These are phyloP conservation scores for Mycena leptocephala DNA, from an alignment of 768 basidiomycete species.

Conservation along the genomic window DNA sequence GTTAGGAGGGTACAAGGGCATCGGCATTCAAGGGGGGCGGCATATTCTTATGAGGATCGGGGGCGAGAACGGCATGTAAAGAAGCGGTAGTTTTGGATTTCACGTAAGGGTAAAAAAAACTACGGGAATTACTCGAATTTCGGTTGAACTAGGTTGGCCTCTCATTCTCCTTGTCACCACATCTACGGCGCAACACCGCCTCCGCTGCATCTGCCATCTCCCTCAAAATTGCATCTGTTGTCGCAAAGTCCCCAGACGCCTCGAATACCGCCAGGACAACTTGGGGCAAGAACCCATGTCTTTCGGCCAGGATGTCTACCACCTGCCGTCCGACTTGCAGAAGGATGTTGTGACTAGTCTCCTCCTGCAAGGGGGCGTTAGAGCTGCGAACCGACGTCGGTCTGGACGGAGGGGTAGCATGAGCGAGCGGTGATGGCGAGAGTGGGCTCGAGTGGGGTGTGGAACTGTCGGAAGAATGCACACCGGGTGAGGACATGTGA, in stretches of 20 bases:
- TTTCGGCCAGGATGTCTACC: background rate
- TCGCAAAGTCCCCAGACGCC: background rate
- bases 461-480: too few species aligned
- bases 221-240: background rate
- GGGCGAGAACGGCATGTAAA: too few species aligned
- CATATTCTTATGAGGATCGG: too few species aligned
- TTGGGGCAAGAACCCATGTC: background rate
- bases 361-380: background rate
- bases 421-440: background rate
- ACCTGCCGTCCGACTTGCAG: background rate
- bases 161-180: background rate
- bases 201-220: background rate
- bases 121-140: too few species aligned
- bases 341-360: background rate
- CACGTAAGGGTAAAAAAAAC: too few species aligned
- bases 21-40: too few species aligned
- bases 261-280: background rate
- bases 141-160: too few species aligned
- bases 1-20: too few species aligned
- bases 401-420: background rate
- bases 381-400: background rate
- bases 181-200: background rate
- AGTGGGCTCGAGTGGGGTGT: too few species aligned
- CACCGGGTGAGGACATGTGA: too few species aligned
- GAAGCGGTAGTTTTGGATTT: too few species aligned